These are phyloP conservation scores for Gnomoniopsis sp. DNA, from an alignment of 2,329 filamentous ascomycete species.

Conservation along the genomic window DNA sequence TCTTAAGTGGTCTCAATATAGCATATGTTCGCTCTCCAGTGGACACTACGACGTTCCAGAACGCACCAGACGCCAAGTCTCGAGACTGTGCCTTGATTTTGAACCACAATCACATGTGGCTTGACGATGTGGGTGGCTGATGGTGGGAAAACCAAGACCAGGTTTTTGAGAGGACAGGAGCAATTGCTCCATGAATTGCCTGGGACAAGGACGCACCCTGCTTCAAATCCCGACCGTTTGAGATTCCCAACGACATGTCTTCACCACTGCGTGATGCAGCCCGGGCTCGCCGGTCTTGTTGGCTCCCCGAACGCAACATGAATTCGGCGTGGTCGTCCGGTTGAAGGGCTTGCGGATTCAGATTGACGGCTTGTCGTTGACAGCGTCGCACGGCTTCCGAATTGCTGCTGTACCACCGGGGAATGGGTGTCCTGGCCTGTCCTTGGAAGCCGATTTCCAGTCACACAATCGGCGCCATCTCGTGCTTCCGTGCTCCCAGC, in stretches of 20 bases:
- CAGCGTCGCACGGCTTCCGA: not conserved
- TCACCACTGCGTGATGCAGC: not conserved
- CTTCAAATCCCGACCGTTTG: not conserved
- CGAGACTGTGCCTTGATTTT: conserved; percentile 1
- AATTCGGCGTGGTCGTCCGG: not conserved
- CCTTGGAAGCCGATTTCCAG: not conserved
- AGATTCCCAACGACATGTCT: not conserved
- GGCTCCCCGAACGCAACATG: not conserved
- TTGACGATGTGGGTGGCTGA: not conserved
- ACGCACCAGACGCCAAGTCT: not conserved
- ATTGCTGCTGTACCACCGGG: not conserved
- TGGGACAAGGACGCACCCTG: not conserved
- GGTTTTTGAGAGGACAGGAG: not conserved
- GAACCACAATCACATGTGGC: not conserved
- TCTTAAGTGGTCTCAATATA: not conserved
- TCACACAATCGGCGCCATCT: not conserved
- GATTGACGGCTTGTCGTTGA: not conserved
- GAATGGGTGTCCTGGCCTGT: not conserved
- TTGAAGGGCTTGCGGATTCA: not conserved
- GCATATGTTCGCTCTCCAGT: not conserved
- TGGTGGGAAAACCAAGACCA: not conserved
- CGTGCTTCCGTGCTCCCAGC: not conserved
- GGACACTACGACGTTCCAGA: not conserved
- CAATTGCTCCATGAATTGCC: not conserved
- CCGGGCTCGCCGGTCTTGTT: not conserved